Base-by-base conservation (phyloP, 352 stramenopile species). In the Phytophthora pluvialis region DNA sequence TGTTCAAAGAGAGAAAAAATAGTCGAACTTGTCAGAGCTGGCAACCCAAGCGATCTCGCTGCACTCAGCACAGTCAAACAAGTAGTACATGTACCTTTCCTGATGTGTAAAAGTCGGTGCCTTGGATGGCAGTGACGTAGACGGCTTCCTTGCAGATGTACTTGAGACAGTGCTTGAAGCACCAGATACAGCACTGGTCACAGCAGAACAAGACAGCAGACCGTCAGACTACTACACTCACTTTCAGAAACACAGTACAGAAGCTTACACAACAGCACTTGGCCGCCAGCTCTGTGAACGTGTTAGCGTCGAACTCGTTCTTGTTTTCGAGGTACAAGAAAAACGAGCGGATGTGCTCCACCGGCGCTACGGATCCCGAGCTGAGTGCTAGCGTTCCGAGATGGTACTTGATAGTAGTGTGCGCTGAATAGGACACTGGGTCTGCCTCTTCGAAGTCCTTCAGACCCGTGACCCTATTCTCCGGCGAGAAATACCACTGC, bases 321-420 rank as follows among this genome's bases (percentile, higher is more conserved):
- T 93, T 88, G 70, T 88, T 81, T 72, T 93, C 83, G 31, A 94
- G 64, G 70, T 94, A 93, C 62, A 85, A 78, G 52, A 92, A 92
- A 54, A 94, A 90, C 36, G 79, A 73, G 12, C 84, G 86, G 11
- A 93, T 67, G 61, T 83, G 80, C 40, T 87, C 76, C 29, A 94
- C 82, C 0, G 79, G 81, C 1, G 77, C 73, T 8, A 94, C 81
- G 8, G 77, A 68, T 15, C 72, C 74, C 1, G 82, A 81, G 55
- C 84, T 93, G 16, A 93, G 43, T 4, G 86, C 86, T 28, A 92
- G 62, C 26, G 86, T 94, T 26, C 86, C 86, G 18, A 94, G 62
- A 50, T 94, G 86, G 44, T 86, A 91, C 13, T 73, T 78, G 32
- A 93, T 64, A 8, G 83, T 90, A 18, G 73, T 81, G 12, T 83